Evolutionary conservation across 2,329 filamentous ascomycete species (phyloP), one percentile per base, ranked within the genome.

Genomic region (Colletotrichum brevisporum): DNA sequence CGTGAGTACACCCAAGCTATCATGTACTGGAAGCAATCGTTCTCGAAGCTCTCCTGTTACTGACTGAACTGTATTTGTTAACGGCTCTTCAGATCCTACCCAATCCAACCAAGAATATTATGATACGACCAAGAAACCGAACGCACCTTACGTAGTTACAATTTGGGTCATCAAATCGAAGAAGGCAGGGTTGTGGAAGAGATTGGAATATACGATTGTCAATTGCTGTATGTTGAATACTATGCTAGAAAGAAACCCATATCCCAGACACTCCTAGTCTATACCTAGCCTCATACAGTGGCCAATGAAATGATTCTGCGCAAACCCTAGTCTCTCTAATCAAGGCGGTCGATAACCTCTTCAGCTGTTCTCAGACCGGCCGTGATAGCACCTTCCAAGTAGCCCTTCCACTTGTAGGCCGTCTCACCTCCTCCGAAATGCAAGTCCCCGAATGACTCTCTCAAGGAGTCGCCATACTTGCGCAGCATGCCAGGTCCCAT

Each of bases 401-500:
- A 76, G 2, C 75, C 74, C 60, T 75, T 76, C 74, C 73, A 77
- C 5, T 71, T 70, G 31, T 69, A 51, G 0, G 72, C 70, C 3
- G 72, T 76, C 60, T 76, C 75, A 0, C 73, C 73, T 0, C 75
- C 73, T 13, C 69, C 68, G 59, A 77, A 77, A 45, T 76, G 73
- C 5, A 76, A 80, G 41, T 68, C 43, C 6, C 70, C 75, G 71
- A 73, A 70, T 1, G 69, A n/a, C 43, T 73, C 52, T 12, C 75
- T 67, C 81, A 88, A 63, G 6, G 41, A 57, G 12, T 4, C 51
- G 4, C 71, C 67, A 8, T 62, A 62, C 26, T 64, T 57, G 4
- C 61, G 48, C 16, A 71, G 13, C 64, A 71, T 50, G 4, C 63
- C 69, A 1, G 69, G 64, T 2, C 50, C 54, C 61, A 72, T 66